Conservation (phyloP, 345 rosid genomes). For the Camelina neglecta region DNA sequence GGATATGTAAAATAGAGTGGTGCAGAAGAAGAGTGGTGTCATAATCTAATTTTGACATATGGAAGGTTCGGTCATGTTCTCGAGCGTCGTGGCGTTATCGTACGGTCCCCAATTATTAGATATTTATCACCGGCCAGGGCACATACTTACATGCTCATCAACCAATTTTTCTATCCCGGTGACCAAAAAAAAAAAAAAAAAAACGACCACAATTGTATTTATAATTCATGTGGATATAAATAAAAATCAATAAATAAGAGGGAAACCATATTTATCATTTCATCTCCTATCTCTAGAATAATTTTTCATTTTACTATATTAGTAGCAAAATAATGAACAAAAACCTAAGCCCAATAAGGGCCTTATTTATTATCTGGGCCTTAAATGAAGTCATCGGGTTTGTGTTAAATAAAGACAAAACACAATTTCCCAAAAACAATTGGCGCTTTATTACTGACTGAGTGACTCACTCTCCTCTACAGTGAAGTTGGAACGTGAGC, state of each 20-base stretch:
- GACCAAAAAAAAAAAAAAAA: too few species aligned
- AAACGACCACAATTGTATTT: not conserved
- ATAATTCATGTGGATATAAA: too few species aligned
- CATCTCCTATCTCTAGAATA: not conserved
- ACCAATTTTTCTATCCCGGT: not conserved
- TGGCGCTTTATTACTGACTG: slow-evolving; percentile 14
- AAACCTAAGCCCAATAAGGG: slow-evolving; percentile 5
- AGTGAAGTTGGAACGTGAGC: not conserved
- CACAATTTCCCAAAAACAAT: slow-evolving; percentile 5
- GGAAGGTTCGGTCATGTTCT: slow-evolving; percentile 33
- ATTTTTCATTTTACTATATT: not conserved
- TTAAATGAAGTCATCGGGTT: not conserved
- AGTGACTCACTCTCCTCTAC: not conserved
- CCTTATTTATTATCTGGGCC: not conserved
- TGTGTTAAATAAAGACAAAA: not conserved
- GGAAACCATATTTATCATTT: not conserved
- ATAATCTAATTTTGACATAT: not conserved
- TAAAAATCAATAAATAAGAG: too few species aligned
- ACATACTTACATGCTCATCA: not conserved
- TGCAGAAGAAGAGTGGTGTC: not conserved
- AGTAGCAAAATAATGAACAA: not conserved
- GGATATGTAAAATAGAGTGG: too few species aligned
- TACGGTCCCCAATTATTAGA: not conserved
- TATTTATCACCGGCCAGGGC: slow-evolving; percentile 9
- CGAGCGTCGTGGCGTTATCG: not conserved